Evolutionary conservation across 148 eudicot genomes (phyloP).

Genomic region (Rhododendron henanense): DNA sequence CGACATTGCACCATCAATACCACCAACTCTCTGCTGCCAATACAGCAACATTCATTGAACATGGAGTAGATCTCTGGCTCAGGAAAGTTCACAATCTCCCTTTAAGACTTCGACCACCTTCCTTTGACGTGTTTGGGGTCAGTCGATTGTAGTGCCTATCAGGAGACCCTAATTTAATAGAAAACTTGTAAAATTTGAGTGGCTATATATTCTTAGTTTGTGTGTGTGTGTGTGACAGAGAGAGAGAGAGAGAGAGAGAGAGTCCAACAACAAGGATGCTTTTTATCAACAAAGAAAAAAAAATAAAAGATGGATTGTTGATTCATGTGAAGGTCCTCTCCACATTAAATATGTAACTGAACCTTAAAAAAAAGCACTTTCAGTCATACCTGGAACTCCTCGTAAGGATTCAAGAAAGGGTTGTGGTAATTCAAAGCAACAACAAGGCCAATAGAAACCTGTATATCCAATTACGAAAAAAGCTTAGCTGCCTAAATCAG

Average conservation of each 20-base stretch:
- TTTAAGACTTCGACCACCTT: neutral
- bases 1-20: neutral
- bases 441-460: slow-evolving; percentile 92
- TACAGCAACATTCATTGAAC: neutral
- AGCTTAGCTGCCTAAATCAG: neutral
- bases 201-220: neutral
- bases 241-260: slow-evolving; percentile 3
- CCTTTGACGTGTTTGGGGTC: neutral
- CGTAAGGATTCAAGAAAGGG: slow-evolving; percentile 85
- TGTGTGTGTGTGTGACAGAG: neutral
- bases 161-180: neutral
- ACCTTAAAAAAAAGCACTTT: neutral
- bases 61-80: neutral
- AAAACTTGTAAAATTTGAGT: neutral
- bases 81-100: neutral
- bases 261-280: neutral
- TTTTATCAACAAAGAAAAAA: neutral
- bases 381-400: slow-evolving; percentile 79
- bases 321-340: neutral
- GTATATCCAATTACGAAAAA: slow-evolving; percentile 15
- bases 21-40: neutral
- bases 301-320: neutral
- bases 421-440: slow-evolving; percentile 83
- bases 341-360: neutral
- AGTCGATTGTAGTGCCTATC: neutral